Percentiles rank a stretch among this genome's conserved stretches.
These are phyloP conservation scores for Metarhizium anisopliae DNA, from an alignment of 2,329 filamentous ascomycete species.

Conservation along the genomic window DNA sequence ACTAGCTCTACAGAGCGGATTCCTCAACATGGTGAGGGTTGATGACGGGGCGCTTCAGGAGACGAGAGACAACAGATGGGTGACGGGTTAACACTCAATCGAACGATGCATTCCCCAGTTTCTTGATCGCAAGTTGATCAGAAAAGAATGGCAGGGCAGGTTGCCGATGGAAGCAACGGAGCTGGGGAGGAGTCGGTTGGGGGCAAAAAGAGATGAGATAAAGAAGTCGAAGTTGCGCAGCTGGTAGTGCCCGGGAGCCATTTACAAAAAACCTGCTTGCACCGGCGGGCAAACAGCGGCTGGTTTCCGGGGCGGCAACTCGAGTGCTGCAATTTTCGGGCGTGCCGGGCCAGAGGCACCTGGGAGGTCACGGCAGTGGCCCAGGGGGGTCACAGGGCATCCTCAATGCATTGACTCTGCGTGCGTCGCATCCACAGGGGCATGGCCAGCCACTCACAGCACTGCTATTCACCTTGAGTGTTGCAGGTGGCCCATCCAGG, in stretches of 20 bases:
- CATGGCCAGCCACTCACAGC: constrained; percentile 12
- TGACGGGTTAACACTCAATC: constrained; percentile 9
- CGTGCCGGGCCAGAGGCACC: not conserved
- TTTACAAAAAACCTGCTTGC: not conserved
- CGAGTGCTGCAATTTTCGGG: not conserved
- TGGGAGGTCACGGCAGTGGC: constrained; percentile 1
- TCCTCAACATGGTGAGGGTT: constrained; percentile 59
- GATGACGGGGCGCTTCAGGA: constrained; percentile 7
- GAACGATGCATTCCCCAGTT: constrained; percentile 22
- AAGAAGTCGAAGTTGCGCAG: constrained; percentile 3
- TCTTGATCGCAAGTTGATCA: constrained; percentile 18
- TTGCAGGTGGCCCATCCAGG: not conserved
- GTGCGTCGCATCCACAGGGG: constrained; percentile 6
- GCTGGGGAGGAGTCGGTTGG: not conserved
- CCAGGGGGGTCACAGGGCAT: constrained; percentile 1
- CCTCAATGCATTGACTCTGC: not conserved
- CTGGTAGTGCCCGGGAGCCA: not conserved
- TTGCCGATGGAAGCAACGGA: constrained; percentile 19
- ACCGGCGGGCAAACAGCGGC: constrained; percentile 1
- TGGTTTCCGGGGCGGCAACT: not conserved
- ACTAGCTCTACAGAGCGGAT: constrained; percentile 56
- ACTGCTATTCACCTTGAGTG: not conserved
- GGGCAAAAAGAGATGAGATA: constrained; percentile 6
- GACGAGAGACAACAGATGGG: constrained; percentile 2
- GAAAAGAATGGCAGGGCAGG: constrained; percentile 42